Evolutionary conservation across 768 basidiomycete species (phyloP), one percentile per base, ranked within the genome.

Genomic region (Tephrocybe sp.): DNA sequence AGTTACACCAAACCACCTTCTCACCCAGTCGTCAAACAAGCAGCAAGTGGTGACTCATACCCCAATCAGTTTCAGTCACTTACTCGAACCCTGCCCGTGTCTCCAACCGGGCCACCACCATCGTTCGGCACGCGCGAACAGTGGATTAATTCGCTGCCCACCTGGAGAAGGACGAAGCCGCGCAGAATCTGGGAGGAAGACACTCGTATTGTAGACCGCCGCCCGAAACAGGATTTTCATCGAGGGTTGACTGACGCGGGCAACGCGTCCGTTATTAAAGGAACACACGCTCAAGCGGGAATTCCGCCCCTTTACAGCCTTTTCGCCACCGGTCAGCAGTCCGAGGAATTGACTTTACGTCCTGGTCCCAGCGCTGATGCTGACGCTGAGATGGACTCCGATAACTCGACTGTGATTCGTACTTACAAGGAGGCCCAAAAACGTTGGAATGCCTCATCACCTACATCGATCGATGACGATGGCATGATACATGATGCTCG

Each of bases 231-330:
- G 83, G 76, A 70, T 86, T 87, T 87, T 88, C 62, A 66, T 52
- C 68, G 66, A 69, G 86, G 86, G 86, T 88, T 88, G 80, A 74
- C 78, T 67, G 73, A 68, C 72, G 83, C 86, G 84, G 82, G 65
- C 65, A 80, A 86, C 87, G 84, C 84, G 73, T 65, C 77, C 63
- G 84, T 81, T 73, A 88, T 86, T 86, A 88, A 89, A 87, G 87
- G 87, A 82, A 63, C 77, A 69, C 84, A 72, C 83, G 85, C 84
- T 79, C 76, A 88, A 79, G 83, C 84, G 82, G 83, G 84, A 75
- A 77, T 83, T 83, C 85, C 86, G 85, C 88, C 88, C 87, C 69
- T 74, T 65, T 66, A 63, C 57, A 63, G 65, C 56, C 53, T 69
- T 52, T 52, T 64, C 19, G 50, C 52, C 33, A 50, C 55, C 43